phyloP scores from a whole-genome alignment of 2,329 filamentous ascomycete species.

The Elsinoe necatrix region DNA sequence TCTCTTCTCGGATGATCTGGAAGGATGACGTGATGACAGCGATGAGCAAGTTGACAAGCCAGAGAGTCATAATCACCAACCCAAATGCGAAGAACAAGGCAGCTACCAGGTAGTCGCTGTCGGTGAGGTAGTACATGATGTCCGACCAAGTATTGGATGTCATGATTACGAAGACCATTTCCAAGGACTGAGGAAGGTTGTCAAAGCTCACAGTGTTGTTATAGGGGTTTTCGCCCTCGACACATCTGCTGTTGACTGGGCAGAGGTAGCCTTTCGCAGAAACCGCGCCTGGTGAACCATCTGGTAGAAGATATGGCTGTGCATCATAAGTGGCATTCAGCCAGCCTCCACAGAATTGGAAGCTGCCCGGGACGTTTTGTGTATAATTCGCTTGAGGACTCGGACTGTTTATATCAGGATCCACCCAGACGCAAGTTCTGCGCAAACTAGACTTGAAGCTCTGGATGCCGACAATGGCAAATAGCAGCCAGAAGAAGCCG shows the following conservation, averaged over 20 bases:
- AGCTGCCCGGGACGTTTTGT: conserved; percentile 38
- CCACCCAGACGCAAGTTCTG: conserved; percentile 44
- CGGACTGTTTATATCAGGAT: conserved; percentile 37
- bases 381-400: conserved; percentile 45
- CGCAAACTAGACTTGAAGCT: conserved; percentile 60
- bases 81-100: conserved; percentile 65
- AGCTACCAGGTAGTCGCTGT: conserved; percentile 81
- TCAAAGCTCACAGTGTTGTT: conserved; percentile 88
- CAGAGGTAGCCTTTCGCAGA: conserved; percentile 79
- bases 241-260: conserved; percentile 71
- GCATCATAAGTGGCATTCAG: conserved; percentile 49
- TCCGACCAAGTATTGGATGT: conserved; percentile 95
- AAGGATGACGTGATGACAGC: conserved; percentile 98
- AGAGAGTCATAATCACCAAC: conserved; percentile 88
- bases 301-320: conserved; percentile 42
- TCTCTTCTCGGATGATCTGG: conserved; percentile 95
- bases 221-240: conserved; percentile 70
- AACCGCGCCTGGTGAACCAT: conserved; percentile 44
- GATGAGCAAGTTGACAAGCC: conserved; percentile 89
- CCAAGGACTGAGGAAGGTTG: conserved; percentile 83
- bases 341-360: conserved; percentile 82
- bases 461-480: conserved; percentile 93
- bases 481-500: conserved; percentile 94
- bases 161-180: conserved; percentile 97
- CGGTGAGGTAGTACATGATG: conserved; percentile 84